A percentile compares a stretch with the other conserved stretches of the same genome.
Conservation (phyloP, 441 rosid species). For the Pelargonium fulgidum region DNA sequence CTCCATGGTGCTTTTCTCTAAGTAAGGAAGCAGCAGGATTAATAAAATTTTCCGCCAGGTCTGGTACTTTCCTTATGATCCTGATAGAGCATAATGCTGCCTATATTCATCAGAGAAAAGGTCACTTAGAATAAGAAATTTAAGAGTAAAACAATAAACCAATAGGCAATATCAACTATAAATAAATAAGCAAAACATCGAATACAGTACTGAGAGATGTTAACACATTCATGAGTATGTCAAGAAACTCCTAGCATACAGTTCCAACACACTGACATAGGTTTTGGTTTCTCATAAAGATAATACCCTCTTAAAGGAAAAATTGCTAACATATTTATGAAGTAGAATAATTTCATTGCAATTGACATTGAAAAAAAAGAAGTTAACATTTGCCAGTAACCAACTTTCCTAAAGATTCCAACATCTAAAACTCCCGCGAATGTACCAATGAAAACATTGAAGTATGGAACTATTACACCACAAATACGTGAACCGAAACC, state of each 20-base stretch:
- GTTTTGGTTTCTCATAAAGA: background rate
- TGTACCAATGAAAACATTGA: too few relatives aligned
- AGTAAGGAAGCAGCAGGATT: constrained; percentile 80
- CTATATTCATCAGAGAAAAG: constrained; percentile 36
- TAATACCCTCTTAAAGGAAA: background rate
- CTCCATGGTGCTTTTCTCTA: constrained; percentile 98
- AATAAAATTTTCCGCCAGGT: constrained; percentile 92
- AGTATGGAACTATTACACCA: too few relatives aligned
- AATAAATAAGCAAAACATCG: background rate
- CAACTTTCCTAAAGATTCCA: too few relatives aligned
- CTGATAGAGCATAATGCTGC: constrained; percentile 95
- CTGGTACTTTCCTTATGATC: constrained; percentile 94
- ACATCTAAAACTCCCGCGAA: too few relatives aligned
- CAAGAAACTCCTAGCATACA: constrained; percentile 2
- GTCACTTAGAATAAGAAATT: constrained; percentile 17
- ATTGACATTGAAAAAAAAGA: background rate
- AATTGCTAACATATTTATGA: background rate
- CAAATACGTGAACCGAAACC: too few relatives aligned
- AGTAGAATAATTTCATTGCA: background rate
- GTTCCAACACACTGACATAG: background rate
- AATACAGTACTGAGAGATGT: background rate
- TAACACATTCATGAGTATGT: background rate
- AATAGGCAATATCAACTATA: constrained; percentile 3
- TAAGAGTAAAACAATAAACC: constrained; percentile 5
- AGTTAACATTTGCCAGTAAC: too few relatives aligned